Conservation (phyloP, 495 filamentous ascomycete species). For the Penicillium chermesinum region DNA sequence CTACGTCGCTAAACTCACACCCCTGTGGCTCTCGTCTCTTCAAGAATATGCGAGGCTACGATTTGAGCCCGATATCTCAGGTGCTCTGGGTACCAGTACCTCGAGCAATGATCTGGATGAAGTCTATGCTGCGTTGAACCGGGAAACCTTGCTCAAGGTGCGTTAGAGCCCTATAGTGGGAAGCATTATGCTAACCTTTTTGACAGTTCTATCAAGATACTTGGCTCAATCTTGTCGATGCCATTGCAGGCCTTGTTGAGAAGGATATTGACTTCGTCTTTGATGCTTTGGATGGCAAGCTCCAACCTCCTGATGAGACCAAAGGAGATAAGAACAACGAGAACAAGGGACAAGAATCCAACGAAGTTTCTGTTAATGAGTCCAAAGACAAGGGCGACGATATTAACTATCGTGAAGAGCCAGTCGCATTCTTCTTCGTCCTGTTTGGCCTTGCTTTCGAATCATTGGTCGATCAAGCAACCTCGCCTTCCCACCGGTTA, state of each 20-base stretch:
- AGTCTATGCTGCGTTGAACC: constrained; percentile 88
- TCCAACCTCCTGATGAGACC: constrained; percentile 21
- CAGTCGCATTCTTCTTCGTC: constrained; percentile 98
- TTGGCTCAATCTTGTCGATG: constrained; percentile 94
- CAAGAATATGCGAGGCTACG: constrained; percentile 89
- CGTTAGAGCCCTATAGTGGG: background rate
- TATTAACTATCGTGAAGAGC: constrained; percentile 97
- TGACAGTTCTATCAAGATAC: constrained; percentile 88
- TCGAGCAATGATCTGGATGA: constrained; percentile 76
- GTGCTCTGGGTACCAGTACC: constrained; percentile 63
- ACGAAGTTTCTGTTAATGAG: constrained; percentile 36
- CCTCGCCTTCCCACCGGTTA: constrained; percentile 72
- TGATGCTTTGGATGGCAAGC: constrained; percentile 86
- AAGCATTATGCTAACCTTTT: constrained; percentile 18
- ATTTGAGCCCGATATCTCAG: constrained; percentile 96
- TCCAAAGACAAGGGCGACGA: constrained; percentile 56
- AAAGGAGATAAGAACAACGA: constrained; percentile 29
- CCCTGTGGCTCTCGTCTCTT: constrained; percentile 88
- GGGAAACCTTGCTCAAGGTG: constrained; percentile 81
- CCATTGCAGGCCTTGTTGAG: constrained; percentile 94
- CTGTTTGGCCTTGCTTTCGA: constrained; percentile 96
- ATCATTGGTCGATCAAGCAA: constrained; percentile 77
- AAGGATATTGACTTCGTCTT: constrained; percentile 97
- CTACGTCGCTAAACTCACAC: constrained; percentile 81
- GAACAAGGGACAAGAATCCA: constrained; percentile 38